Conservation (phyloP, 257 asterid genomes). For the Prunella vulgaris region DNA sequence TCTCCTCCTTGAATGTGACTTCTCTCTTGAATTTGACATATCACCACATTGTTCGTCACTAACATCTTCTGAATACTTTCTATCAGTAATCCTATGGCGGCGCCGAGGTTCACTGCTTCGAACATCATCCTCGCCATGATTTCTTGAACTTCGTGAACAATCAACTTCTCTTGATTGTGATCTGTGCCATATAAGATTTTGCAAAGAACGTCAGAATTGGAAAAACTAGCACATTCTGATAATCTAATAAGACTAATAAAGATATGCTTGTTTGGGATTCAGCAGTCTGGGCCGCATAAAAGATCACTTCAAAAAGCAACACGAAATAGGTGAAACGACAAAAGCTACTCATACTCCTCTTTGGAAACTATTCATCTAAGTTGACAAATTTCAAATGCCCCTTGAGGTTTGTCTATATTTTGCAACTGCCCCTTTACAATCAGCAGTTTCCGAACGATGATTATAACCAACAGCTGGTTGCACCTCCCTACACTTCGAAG, state of each 20-base stretch:
- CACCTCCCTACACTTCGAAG: neutral
- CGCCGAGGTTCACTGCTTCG: conserved; percentile 26
- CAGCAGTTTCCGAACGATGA: neutral
- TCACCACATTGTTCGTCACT: conserved; percentile 26
- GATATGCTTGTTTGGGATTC: neutral
- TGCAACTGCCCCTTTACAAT: neutral
- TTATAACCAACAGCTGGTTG: neutral
- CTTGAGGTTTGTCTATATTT: neutral
- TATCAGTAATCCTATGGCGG: conserved; percentile 23
- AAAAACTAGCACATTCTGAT: neutral
- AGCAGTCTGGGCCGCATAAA: neutral
- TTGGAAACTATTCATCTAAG: neutral
- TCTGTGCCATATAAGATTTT: conserved; percentile 30
- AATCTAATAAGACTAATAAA: neutral
- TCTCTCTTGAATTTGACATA: conserved; percentile 25
- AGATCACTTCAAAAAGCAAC: neutral
- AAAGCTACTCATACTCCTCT: neutral
- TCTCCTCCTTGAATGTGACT: conserved; percentile 27
- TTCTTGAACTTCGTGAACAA: conserved; percentile 40
- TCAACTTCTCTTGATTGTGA: conserved; percentile 48
- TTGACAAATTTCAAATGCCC: neutral
- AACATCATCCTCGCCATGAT: conserved; percentile 29
- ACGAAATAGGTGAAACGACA: neutral
- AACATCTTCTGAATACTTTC: conserved; percentile 30
- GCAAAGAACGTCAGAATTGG: neutral